These are phyloP conservation scores for Ustilago crameri DNA, from an alignment of 1,284 basidiomycete genomes.

Conservation along the genomic window DNA sequence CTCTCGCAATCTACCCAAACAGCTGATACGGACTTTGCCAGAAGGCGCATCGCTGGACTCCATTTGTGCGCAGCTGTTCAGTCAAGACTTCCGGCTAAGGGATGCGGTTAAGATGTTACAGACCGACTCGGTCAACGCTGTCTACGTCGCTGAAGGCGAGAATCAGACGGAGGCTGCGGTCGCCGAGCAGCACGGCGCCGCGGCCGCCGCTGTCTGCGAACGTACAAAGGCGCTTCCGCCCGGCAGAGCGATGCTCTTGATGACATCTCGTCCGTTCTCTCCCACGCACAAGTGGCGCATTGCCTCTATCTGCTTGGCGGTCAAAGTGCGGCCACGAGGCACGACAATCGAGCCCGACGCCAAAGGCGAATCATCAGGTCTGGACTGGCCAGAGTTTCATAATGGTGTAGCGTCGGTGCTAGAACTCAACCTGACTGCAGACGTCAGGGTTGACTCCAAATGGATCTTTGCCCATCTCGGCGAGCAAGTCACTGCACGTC, in stretches of 20 bases:
- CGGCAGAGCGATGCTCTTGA: constrained; percentile 62
- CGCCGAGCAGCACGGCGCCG: constrained; percentile 40
- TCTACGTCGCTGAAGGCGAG: constrained; percentile 42
- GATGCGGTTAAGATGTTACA: constrained; percentile 63
- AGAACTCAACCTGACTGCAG: constrained; percentile 74
- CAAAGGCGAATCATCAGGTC: constrained; percentile 52
- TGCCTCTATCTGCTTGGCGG: constrained; percentile 51
- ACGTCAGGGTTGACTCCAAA: constrained; percentile 72
- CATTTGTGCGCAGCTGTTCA: constrained; percentile 60
- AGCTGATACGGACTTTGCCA: constrained; percentile 38
- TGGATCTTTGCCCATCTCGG: constrained; percentile 65
- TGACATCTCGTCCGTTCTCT: constrained; percentile 54
- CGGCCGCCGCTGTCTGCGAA: constrained; percentile 42
- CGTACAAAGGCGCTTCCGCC: constrained; percentile 60
- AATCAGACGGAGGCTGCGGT: constrained; percentile 50
- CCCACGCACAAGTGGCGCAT: constrained; percentile 58
- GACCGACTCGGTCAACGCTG: constrained; percentile 46
- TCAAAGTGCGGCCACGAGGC: constrained; percentile 54
- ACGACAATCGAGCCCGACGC: constrained; percentile 36
- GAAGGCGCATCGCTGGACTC: constrained; percentile 48
- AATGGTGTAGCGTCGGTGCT: constrained; percentile 93
- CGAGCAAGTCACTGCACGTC: constrained; percentile 78
- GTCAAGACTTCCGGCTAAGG: constrained; percentile 56
- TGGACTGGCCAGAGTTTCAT: constrained; percentile 95
- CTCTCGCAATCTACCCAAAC: constrained; percentile 11